Conservation (phyloP, 1,284 basidiomycete species). For the Ustilago trichophora region DNA sequence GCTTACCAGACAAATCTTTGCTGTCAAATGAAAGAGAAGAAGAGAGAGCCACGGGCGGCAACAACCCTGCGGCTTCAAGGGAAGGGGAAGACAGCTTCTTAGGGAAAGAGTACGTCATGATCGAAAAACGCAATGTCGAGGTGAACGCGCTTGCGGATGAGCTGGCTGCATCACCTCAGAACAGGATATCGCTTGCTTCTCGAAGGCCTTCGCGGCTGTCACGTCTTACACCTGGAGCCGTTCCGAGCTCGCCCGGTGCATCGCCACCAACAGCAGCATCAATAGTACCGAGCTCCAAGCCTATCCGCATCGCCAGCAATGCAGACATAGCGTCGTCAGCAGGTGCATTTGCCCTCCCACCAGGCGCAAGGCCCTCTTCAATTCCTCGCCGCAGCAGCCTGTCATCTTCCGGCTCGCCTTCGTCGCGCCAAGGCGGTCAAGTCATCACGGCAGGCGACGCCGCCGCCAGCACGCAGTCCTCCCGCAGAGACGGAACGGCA, state of each 20-base stretch:
- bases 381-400: slow-evolving; percentile 45
- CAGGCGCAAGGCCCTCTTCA: slow-evolving; percentile 44
- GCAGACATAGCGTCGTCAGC: slow-evolving; percentile 10
- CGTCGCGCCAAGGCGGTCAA: slow-evolving; percentile 33
- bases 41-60: not conserved
- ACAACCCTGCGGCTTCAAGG: slow-evolving; percentile 3
- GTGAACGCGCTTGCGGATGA: slow-evolving; percentile 72
- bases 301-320: slow-evolving; percentile 22
- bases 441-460: slow-evolving; percentile 36
- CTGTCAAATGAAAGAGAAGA: slow-evolving; percentile 5
- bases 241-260: slow-evolving; percentile 11
- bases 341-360: slow-evolving; percentile 54
- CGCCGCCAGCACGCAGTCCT: slow-evolving; percentile 17
- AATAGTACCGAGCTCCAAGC: slow-evolving; percentile 9
- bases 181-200: slow-evolving; percentile 17
- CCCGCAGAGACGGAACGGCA: slow-evolving; percentile 17
- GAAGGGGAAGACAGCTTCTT: slow-evolving; percentile 57
- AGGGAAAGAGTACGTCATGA: slow-evolving; percentile 71
- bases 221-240: slow-evolving; percentile 33
- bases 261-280: slow-evolving; percentile 19
- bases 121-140: slow-evolving; percentile 72
- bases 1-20: slow-evolving; percentile 19
- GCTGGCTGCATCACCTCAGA: slow-evolving; percentile 44
- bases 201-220: slow-evolving; percentile 49
- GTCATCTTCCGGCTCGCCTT: slow-evolving; percentile 44